Evolutionary conservation across 805 yeast genomes (phyloP).

Genomic region (Saccharomycopsis microspora): DNA sequence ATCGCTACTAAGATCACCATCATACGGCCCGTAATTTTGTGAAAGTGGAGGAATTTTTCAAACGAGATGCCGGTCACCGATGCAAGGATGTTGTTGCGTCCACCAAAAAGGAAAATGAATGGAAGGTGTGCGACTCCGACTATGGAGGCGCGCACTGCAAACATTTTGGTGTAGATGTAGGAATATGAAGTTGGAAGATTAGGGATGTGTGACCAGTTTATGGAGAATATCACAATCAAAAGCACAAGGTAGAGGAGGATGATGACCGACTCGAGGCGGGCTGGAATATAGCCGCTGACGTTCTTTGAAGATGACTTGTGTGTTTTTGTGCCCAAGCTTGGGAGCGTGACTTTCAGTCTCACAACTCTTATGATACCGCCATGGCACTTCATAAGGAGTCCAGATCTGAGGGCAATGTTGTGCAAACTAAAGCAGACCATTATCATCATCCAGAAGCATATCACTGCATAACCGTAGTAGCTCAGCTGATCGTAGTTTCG

Average conservation of each 20-base stretch:
- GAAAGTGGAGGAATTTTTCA: conserved; percentile 49
- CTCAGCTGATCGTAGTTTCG: conserved; percentile 1
- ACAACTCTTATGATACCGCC: not conserved
- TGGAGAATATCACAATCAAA: not conserved
- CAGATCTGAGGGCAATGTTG: conserved; percentile 6
- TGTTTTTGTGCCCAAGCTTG: conserved; percentile 13
- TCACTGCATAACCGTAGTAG: conserved; percentile 4
- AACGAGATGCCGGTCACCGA: conserved; percentile 50
- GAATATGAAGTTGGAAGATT: not conserved
- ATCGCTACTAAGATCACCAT: conserved; percentile 37
- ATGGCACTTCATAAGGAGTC: not conserved
- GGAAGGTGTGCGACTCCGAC: conserved; percentile 45
- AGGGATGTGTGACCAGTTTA: not conserved
- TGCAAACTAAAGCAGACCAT: not conserved
- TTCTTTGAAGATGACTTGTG: not conserved
- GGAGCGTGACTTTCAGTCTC: conserved; percentile 9
- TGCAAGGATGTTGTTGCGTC: conserved; percentile 60
- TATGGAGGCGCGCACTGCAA: conserved; percentile 46
- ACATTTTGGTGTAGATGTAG: conserved; percentile 6
- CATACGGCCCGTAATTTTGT: conserved; percentile 53
- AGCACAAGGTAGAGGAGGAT: conserved; percentile 1
- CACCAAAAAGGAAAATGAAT: conserved; percentile 49
- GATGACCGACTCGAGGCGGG: conserved; percentile 3
- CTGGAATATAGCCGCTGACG: not conserved
- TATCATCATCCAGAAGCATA: conserved; percentile 6